Base-by-base conservation (phyloP, 2,329 filamentous ascomycete species). In the Anisogramma anomala region DNA sequence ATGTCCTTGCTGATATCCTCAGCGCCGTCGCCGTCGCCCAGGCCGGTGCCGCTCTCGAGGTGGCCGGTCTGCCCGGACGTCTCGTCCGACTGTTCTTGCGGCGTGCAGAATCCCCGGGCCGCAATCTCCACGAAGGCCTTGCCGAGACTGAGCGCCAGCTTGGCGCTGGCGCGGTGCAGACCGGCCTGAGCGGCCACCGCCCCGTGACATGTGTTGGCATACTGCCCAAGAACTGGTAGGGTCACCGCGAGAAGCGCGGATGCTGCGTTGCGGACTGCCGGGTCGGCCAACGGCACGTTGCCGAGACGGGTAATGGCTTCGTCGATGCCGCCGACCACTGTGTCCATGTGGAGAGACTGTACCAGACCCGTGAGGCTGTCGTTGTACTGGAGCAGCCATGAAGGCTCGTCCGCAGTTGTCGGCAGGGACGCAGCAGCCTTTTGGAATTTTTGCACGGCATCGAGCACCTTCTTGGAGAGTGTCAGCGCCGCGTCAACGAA, bases 1-100 rank as follows among this genome's bases (percentile, higher is more conserved):
- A 98, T 82, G 54, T 98, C 91, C 58, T 98, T 96, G 62, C 88
- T 96, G 49, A 98, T 96, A 59, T 98, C 89, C 57, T 98, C 88
- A 4, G 83, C 88, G 14, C 89, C 93, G 59, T 95, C 84, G 9
- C 91, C 93, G 33, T 95, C 91, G 15, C 91, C 93, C 18, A 98
- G 77, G 25, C 91, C 93, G 9, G 88, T 96, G 13, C 93, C 93
- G 27, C 78, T 79, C 60, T 98, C 89, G 22, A 95, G 68, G 52
- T 94, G 83, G 10, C 88, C 84, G 18, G 76, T 72, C 45, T 84
- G 74, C 15, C 75, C 77, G 37, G 77, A 71, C 42, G 80, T 76
- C 36, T 80, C 76, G 30, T 84, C 75, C 1, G 77, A 78, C 52
- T 87, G 82, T 53, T 96, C 88, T 17, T 82, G 72, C 0, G 91